Base-by-base conservation (phyloP, 306 rosid genomes). In the Sindora glabra region DNA sequence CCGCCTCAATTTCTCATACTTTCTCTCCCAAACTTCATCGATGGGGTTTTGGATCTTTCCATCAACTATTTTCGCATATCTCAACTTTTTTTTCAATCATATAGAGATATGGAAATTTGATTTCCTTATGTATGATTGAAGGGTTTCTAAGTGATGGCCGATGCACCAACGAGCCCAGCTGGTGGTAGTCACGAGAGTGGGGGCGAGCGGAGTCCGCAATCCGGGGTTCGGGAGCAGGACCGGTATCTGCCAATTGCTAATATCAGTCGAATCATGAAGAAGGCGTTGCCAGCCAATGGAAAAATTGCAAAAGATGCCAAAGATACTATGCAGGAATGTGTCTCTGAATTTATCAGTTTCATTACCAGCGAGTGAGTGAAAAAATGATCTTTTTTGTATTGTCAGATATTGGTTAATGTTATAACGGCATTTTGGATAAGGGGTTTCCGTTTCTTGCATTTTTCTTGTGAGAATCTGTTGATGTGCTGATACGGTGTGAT, bases 181-280 rank as follows among this genome's bases (percentile, higher is more conserved):
- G 82, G 77, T 3, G 87, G 80, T 40, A 81, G 83, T 70, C 92
- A 86, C 60, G 97, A 90, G 23, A 84, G 95, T 49, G 97, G 90
- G 1, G 94, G 97, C 13, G 97, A 90, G 48, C 94, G 78, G 67
- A 90, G 97, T 42, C 87, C 95, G 2, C 83, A 36, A 18, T 65
- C 75, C 5, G 71, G 55, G 2, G 84, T 77, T 0, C 74, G 94
- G 13, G 95, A 90, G 53, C 97, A 86, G 58, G 97, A 86, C 45
- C 84, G 94, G 1, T 82, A 42, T 51, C 86, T 90, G 7, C 97
- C 97, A 4, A 90, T 90, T 68, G 97, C 95, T 5, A 90, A 90
- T 67, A 90, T 89, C 42, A 89, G 97, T 59, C 85, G 97, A 57
- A 89, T 89, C 80, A 89, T 89, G 92, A 89, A 89, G 82, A 90